Conservation (phyloP, 2,329 filamentous ascomycete genomes). For the Arthrobotrys sphaeroides region DNA sequence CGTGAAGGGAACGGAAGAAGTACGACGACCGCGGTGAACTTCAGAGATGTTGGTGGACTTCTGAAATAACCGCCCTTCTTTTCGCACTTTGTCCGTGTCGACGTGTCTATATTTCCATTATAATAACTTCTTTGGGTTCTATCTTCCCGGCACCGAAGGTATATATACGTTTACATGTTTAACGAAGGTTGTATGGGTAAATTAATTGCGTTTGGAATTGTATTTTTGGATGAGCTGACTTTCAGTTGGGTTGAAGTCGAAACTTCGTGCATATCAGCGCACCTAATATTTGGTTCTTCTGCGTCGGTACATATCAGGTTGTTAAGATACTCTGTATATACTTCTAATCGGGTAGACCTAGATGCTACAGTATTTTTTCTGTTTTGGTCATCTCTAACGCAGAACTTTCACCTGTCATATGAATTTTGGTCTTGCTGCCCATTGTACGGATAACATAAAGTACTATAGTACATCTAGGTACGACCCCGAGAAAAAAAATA, state of each 20-base stretch:
- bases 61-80: conserved; percentile 11
- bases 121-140: background rate
- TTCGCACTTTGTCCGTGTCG: background rate
- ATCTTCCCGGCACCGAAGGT: background rate
- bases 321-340: background rate
- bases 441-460: no score
- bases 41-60: conserved; percentile 15
- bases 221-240: background rate
- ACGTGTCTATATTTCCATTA: background rate
- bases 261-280: background rate
- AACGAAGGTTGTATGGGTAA: conserved; percentile 7
- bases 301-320: background rate
- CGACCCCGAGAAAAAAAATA: background rate
- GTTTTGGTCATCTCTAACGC: no score
- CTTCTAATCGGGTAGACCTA: background rate
- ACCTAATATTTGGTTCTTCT: background rate
- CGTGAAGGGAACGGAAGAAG: conserved; percentile 4
- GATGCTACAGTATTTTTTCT: no score
- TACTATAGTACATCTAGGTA: no score
- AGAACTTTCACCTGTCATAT: no score
- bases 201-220: background rate
- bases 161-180: background rate
- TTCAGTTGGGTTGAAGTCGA: background rate
- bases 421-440: no score
- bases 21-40: background rate